Conservation (phyloP, 495 filamentous ascomycete genomes). For the Bacidia gigantensis region DNA sequence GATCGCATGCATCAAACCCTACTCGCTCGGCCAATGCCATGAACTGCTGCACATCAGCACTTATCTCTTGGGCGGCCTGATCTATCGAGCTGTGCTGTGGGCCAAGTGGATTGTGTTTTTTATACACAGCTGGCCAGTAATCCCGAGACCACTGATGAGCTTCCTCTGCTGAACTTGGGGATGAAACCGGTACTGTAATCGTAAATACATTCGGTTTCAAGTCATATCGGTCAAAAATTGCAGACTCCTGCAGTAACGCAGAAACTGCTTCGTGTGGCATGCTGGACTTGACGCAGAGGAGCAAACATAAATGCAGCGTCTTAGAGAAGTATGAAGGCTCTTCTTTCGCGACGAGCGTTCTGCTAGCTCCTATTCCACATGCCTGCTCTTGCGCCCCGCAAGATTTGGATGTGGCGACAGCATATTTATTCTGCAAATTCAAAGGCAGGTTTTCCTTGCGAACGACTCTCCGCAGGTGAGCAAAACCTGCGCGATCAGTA, state of each 20-base stretch:
- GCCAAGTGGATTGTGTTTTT: slow-evolving; percentile 64
- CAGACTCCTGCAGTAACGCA: slow-evolving; percentile 20
- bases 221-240: slow-evolving; percentile 23
- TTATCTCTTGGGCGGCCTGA: slow-evolving; percentile 39
- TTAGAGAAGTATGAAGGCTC: not conserved
- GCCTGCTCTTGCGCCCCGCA: too few relatives aligned
- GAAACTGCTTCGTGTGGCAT: slow-evolving; percentile 33
- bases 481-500: slow-evolving; percentile 45
- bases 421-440: slow-evolving; percentile 4
- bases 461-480: slow-evolving; percentile 71
- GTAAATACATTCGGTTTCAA: slow-evolving; percentile 32
- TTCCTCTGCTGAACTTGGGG: slow-evolving; percentile 61
- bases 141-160: slow-evolving; percentile 60
- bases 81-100: slow-evolving; percentile 49
- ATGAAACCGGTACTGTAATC: slow-evolving; percentile 54
- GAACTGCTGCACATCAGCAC: slow-evolving; percentile 36
- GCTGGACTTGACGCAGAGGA: slow-evolving; percentile 28
- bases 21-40: slow-evolving; percentile 54
- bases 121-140: slow-evolving; percentile 84
- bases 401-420: too few relatives aligned
- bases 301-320: slow-evolving; percentile 23
- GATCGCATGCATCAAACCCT: slow-evolving; percentile 40
- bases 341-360: too few relatives aligned
- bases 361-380: too few relatives aligned
- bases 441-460: slow-evolving; percentile 55